These are phyloP conservation scores for Citrus sp. DNA, from an alignment of 345 rosid species.

Conservation along the genomic window DNA sequence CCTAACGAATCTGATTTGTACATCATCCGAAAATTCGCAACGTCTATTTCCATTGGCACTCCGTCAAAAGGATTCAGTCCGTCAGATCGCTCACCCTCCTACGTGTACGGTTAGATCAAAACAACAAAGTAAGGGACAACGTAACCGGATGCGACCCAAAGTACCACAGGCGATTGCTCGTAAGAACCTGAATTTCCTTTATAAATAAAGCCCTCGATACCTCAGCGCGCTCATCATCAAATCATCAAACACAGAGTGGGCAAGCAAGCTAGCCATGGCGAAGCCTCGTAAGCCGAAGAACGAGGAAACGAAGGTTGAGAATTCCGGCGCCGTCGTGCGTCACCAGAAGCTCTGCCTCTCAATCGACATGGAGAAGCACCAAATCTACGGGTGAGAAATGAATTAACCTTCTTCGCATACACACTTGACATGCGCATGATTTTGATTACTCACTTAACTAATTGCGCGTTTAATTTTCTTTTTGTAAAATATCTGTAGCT, in stretches of 20 bases:
- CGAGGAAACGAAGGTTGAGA: conserved; percentile 62
- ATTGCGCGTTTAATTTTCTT: neutral
- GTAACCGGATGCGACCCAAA: neutral
- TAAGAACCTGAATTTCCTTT: neutral
- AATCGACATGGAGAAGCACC: conserved; percentile 62
- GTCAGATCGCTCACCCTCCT: neutral
- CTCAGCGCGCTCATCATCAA: neutral
- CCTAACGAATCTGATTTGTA: neutral
- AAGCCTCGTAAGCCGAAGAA: conserved; percentile 82
- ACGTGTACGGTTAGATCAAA: conserved; percentile 8
- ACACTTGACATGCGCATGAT: neutral
- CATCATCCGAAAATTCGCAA: neutral
- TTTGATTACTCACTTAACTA: neutral
- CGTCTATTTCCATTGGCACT: neutral
- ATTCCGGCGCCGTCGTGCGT: conserved; percentile 73
- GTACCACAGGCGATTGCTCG: neutral
- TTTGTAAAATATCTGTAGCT: conserved; percentile 32
- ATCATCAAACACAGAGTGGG: neutral
- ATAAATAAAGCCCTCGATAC: conserved; percentile 11
- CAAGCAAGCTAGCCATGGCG: conserved; percentile 50
- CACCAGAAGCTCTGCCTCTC: conserved; percentile 97
- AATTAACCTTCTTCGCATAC: too few relatives aligned
- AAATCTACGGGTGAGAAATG: conserved; percentile 59
- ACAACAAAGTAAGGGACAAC: neutral
- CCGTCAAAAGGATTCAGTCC: neutral